Evolutionary conservation across 208 protist genomes (phyloP), one percentile per base, ranked within the genome.

Genomic region (Herpetomonas samuelpessoai): DNA sequence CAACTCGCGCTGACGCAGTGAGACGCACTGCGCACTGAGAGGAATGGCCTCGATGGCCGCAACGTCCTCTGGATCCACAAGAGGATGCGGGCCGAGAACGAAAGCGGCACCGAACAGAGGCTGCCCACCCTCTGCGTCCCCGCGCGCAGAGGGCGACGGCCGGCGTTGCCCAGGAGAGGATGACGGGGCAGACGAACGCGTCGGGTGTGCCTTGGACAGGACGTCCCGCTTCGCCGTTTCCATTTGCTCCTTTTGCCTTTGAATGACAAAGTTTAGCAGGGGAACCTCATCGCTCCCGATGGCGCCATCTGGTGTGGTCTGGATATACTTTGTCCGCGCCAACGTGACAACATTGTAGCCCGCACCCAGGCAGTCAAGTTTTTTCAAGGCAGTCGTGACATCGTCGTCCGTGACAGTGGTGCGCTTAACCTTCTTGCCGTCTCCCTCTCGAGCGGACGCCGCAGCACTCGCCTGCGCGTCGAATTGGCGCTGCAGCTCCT

Each of bases 341-440:
- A 95, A 66, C 56, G 74, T 71, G 29, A 92, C 86, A 0, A 95
- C 69, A 46, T 81, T 81, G 70, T 91, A 95, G 12, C 88, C 88
- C 3, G 72, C 82, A 14, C 88, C 88, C 26, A 95, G 72, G 6
- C 73, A 68, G 45, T 77, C 69, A 9, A 95, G 54, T 61, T 92
- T 92, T 2, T 79, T 79, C 25, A 95, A 58, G 27, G 88, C 79
- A 29, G 74, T 83, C 24, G 83, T 30, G 24, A 92, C 74, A 58
- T 92, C 88, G 2, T 78, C 83, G 27, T 86, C 79, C 0, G 76
- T 79, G 30, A 95, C 81, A 35, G 65, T 41, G 22, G 64, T 74
- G 0, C 64, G 68, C 47, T 47, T 48, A 26, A 55, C 41, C 27
- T 30, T 14, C 9, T 67, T 68, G 30, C 62, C 50, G 44, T 48